These are phyloP conservation scores for Pelargonium exstipulatum DNA, from an alignment of 441 rosid species.

Conservation along the genomic window DNA sequence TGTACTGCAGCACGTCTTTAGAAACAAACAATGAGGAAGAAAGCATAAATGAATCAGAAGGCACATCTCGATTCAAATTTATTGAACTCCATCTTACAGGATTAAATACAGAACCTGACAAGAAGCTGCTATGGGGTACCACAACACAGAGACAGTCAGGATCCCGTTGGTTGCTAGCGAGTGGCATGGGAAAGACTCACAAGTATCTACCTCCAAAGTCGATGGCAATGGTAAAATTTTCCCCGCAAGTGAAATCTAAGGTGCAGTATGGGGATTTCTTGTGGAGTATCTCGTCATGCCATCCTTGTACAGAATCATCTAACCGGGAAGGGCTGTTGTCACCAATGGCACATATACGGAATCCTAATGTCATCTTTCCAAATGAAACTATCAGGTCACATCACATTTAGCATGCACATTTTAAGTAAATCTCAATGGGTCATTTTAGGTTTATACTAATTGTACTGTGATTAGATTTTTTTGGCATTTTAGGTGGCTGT, in stretches of 20 bases:
- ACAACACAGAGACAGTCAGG: constrained; percentile 54
- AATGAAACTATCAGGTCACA: constrained; percentile 20
- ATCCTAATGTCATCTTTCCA: constrained; percentile 43
- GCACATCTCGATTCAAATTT: constrained; percentile 38
- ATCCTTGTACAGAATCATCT: constrained; percentile 21
- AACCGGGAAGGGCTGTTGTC: constrained; percentile 26
- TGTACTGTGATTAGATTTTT: too few species aligned
- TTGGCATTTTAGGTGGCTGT: too few species aligned
- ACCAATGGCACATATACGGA: constrained; percentile 37
- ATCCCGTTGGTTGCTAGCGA: constrained; percentile 58
- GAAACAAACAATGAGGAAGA: constrained; percentile 23
- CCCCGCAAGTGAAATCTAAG: constrained; percentile 25
- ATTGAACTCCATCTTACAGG: constrained; percentile 52
- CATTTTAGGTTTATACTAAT: background rate
- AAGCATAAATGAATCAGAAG: constrained; percentile 9
- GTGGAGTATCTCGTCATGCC: constrained; percentile 56
- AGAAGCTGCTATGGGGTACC: constrained; percentile 41
- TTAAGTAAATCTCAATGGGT: background rate
- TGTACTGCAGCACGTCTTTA: constrained; percentile 15
- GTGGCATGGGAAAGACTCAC: constrained; percentile 41
- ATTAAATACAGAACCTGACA: constrained; percentile 36
- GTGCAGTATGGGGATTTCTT: constrained; percentile 28
- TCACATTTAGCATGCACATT: constrained; percentile 7
- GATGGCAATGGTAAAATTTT: constrained; percentile 36
- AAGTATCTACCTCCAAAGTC: constrained; percentile 36